Conservation (phyloP, 306 rosid species). For the Trichosanthes cucumerina region DNA sequence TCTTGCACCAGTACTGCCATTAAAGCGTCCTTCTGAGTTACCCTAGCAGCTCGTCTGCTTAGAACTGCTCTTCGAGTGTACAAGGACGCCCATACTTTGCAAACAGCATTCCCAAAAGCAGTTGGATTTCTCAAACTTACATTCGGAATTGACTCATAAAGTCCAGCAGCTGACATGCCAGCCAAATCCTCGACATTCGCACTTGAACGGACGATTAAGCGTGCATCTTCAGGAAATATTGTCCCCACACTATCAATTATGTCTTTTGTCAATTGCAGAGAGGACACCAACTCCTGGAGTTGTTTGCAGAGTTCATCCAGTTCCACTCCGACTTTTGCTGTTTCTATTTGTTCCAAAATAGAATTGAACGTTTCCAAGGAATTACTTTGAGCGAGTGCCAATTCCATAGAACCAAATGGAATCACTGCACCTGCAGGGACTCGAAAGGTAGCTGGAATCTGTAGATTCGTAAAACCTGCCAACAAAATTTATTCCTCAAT, state of each 20-base stretch:
- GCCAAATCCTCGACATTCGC: constrained; percentile 97
- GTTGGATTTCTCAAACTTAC: constrained; percentile 68
- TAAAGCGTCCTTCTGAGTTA: constrained; percentile 71
- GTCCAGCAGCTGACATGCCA: constrained; percentile 98
- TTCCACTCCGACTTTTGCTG: constrained; percentile 57
- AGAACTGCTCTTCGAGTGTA: constrained; percentile 84
- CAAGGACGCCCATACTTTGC: constrained; percentile 87
- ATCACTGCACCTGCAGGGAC: constrained; percentile 88
- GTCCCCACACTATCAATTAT: constrained; percentile 47
- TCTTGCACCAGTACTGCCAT: constrained; percentile 93
- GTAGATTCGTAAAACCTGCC: constrained; percentile 67
- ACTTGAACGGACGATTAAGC: constrained; percentile 85
- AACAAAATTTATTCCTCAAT: constrained; percentile 9
- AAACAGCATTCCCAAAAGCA: constrained; percentile 51
- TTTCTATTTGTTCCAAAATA: constrained; percentile 53
- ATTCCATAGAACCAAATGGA: constrained; percentile 93
- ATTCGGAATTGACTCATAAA: constrained; percentile 88
- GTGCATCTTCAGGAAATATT: constrained; percentile 51
- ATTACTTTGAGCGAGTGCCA: constrained; percentile 53
- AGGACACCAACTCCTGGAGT: constrained; percentile 69
- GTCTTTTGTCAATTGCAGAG: constrained; percentile 50
- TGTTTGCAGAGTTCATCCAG: constrained; percentile 55
- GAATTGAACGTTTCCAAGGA: constrained; percentile 51
- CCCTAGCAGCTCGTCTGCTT: constrained; percentile 76
- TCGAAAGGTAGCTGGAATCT: constrained; percentile 67